Conservation (phyloP, 2,329 filamentous ascomycete genomes). For the Remersonia thermophila region DNA sequence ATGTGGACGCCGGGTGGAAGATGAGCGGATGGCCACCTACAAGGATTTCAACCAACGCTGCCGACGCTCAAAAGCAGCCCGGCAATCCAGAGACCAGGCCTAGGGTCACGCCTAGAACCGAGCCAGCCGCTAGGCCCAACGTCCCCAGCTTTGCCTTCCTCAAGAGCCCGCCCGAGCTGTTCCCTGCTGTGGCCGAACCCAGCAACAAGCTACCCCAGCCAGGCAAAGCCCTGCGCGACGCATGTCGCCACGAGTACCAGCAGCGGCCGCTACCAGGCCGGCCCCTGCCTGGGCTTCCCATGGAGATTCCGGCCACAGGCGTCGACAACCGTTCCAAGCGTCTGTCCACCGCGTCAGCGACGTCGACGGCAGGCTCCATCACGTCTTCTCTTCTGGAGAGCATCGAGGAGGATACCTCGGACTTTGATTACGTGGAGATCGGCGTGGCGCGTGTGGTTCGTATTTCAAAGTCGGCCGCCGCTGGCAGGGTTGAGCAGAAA, state of each 20-base stretch:
- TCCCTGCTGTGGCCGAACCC: constrained; percentile 1
- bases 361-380: constrained; percentile 15
- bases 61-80: too few relatives aligned
- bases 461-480: too few relatives aligned
- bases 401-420: constrained; percentile 12
- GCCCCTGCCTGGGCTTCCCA: constrained; percentile 12
- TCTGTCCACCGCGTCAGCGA: constrained; percentile 12
- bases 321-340: constrained; percentile 4
- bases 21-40: too few relatives aligned
- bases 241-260: constrained; percentile 13
- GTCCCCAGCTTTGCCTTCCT: constrained; percentile 12
- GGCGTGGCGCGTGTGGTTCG: constrained; percentile 12
- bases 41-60: neutral
- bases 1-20: too few relatives aligned
- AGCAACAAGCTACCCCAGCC: constrained; percentile 19
- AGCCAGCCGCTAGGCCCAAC: too few relatives aligned
- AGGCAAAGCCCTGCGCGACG: constrained; percentile 21
- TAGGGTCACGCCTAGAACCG: too few relatives aligned
- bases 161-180: constrained; percentile 22
- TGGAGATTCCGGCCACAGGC: too few relatives aligned
- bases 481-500: too few relatives aligned
- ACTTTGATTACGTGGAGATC: constrained; percentile 16
- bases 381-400: constrained; percentile 17
- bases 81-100: too few relatives aligned
- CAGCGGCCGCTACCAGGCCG: constrained; percentile 21